These are phyloP conservation scores for Hypomontagnella submonticulosa DNA, from an alignment of 495 filamentous ascomycete genomes.

Conservation along the genomic window DNA sequence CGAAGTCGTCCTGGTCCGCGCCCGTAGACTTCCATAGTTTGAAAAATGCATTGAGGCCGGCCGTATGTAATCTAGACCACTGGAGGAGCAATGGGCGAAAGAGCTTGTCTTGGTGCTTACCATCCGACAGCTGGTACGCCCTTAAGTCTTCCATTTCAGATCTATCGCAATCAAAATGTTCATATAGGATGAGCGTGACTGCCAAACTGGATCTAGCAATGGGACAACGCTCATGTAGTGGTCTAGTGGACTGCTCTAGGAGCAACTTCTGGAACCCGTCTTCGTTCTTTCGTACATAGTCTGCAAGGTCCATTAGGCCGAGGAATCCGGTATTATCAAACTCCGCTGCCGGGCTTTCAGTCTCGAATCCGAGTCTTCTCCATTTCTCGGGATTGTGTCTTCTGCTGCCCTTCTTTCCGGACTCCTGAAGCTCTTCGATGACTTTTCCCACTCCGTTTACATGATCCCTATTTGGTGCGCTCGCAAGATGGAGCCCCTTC, in stretches of 20 bases:
- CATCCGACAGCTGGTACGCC: slow-evolving; percentile 79
- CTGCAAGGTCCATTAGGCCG: slow-evolving; percentile 96
- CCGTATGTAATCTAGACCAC: slow-evolving; percentile 94
- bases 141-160: slow-evolving; percentile 84
- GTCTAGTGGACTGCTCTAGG: slow-evolving; percentile 85
- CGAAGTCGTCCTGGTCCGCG: slow-evolving; percentile 85
- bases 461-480: slow-evolving; percentile 70
- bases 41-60: slow-evolving; percentile 88
- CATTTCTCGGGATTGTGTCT: slow-evolving; percentile 92
- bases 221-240: slow-evolving; percentile 80
- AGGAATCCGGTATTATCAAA: slow-evolving; percentile 89
- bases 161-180: slow-evolving; percentile 95
- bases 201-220: slow-evolving; percentile 88
- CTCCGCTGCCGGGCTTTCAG: slow-evolving; percentile 84
- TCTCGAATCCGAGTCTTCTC: slow-evolving; percentile 90
- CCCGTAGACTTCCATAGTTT: slow-evolving; percentile 91
- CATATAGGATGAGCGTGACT: slow-evolving; percentile 87
- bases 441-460: slow-evolving; percentile 48
- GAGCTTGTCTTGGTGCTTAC: slow-evolving; percentile 82
- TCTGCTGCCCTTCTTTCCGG: slow-evolving; percentile 64
- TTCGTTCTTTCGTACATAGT: slow-evolving; percentile 90
- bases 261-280: slow-evolving; percentile 92
- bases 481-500: slow-evolving; percentile 84
- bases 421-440: slow-evolving; percentile 48
- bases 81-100: slow-evolving; percentile 91